A percentile compares a stretch with the other conserved stretches of the same genome.
These are phyloP conservation scores for Neovahlkampfia damariscottae DNA, from an alignment of 78 protist genomes.

Conservation along the genomic window DNA sequence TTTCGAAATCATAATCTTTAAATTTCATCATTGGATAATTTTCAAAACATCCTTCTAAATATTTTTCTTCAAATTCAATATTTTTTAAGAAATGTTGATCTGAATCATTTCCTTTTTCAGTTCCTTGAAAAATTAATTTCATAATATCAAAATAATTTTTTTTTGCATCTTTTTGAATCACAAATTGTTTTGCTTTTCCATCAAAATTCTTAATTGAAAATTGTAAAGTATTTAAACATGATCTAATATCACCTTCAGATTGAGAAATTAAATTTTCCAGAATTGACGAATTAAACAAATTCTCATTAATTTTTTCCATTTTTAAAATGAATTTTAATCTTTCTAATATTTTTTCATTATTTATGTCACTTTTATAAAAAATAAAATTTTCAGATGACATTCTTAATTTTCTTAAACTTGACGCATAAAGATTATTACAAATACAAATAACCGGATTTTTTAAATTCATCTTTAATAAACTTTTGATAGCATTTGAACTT, in stretches of 20 bases:
- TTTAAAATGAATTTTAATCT: background rate
- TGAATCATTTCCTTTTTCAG: background rate
- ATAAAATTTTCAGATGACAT: constrained; percentile 56
- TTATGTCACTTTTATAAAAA: constrained; percentile 19
- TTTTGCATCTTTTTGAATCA: background rate
- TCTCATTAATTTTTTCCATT: background rate
- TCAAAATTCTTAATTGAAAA: background rate
- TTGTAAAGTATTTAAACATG: background rate
- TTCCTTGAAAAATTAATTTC: background rate
- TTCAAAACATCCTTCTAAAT: background rate
- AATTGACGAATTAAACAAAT: background rate
- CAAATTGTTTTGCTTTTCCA: too few relatives aligned
- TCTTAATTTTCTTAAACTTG: constrained; percentile 48
- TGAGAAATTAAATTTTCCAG: background rate
- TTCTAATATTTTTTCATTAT: background rate
- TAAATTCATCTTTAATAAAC: background rate
- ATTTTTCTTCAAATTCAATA: too few relatives aligned
- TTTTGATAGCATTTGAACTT: background rate
- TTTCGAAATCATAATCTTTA: too few relatives aligned
- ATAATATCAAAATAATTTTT: background rate
- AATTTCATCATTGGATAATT: background rate
- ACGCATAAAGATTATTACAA: constrained; percentile 29
- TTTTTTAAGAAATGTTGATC: too few relatives aligned
- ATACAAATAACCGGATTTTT: constrained; percentile 30
- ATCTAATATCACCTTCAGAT: background rate